Percentiles rank a stretch among this genome's conserved stretches.
phyloP scores from a whole-genome alignment of 2,329 filamentous ascomycete genomes.

The Cucurbitaria berberidis region DNA sequence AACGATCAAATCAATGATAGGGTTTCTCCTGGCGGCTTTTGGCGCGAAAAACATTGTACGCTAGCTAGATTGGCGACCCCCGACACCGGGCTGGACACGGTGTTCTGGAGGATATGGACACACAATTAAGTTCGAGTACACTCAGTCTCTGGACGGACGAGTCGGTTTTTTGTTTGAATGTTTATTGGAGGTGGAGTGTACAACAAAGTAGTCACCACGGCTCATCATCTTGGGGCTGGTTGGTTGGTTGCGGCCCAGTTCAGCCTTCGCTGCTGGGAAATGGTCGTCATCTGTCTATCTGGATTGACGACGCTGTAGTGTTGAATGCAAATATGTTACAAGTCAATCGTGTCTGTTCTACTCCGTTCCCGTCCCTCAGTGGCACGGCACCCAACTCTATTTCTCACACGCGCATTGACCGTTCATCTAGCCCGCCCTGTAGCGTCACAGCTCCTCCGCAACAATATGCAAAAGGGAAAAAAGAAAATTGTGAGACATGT shows the following conservation, averaged over 20 bases:
- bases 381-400: no score
- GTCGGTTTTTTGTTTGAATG: constrained; percentile 11
- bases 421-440: no score
- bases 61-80: constrained; percentile 30
- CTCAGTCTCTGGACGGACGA: constrained; percentile 2
- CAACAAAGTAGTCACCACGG: constrained; percentile 7
- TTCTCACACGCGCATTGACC: no score
- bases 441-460: no score
- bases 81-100: constrained; percentile 40
- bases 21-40: constrained; percentile 9
- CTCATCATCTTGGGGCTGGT: background rate
- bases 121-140: constrained; percentile 15
- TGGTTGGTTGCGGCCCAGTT: background rate
- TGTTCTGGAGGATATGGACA: constrained; percentile 22
- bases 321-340: constrained; percentile 7
- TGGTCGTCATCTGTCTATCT: background rate
- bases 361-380: no score
- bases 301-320: constrained; percentile 6
- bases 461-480: no score
- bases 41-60: constrained; percentile 1
- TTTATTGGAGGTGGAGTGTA: constrained; percentile 15
- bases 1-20: constrained; percentile 23
- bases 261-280: constrained; percentile 7
- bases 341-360: no score
- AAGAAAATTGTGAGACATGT: no score